phyloP scores from a whole-genome alignment of 208 protist species.

The Leishmania aethiopica region DNA sequence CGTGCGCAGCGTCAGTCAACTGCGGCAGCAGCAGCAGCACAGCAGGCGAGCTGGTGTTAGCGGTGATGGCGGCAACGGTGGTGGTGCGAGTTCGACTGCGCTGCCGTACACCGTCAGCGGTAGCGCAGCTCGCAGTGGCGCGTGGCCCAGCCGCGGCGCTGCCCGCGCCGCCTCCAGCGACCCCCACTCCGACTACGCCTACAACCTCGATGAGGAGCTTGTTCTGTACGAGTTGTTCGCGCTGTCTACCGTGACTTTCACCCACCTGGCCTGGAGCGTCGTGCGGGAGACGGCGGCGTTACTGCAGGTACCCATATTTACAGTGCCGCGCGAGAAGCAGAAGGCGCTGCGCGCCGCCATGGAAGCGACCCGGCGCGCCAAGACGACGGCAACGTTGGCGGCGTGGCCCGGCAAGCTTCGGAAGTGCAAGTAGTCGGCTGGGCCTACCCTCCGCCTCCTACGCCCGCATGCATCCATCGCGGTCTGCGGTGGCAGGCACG shows the following conservation, averaged over 20 bases:
- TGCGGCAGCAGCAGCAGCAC: slow-evolving; percentile 14
- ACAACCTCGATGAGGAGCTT: slow-evolving; percentile 59
- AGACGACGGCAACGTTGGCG: slow-evolving; percentile 7
- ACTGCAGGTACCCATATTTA: slow-evolving; percentile 66
- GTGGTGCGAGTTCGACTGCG: background rate
- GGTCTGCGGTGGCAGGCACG: background rate
- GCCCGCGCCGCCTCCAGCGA: background rate
- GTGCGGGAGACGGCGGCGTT: slow-evolving; percentile 43
- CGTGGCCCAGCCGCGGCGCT: slow-evolving; percentile 1
- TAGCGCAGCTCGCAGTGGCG: background rate
- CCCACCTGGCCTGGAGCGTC: slow-evolving; percentile 58
- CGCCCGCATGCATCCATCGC: background rate
- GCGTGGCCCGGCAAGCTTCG: background rate
- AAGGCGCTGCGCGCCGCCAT: slow-evolving; percentile 32
- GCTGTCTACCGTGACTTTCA: slow-evolving; percentile 52
- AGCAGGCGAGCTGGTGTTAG: too few species aligned
- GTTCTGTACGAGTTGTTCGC: slow-evolving; percentile 69
- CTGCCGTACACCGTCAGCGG: background rate
- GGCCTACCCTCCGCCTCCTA: too few species aligned
- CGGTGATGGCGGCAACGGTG: background rate
- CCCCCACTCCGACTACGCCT: slow-evolving; percentile 35
- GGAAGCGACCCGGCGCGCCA: slow-evolving; percentile 8
- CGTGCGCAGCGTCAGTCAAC: slow-evolving; percentile 39
- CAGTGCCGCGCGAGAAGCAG: slow-evolving; percentile 59
- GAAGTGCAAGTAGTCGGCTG: background rate